Evolutionary conservation across 768 basidiomycete species (phyloP).

Genomic region (Crassisporium funariophilum): DNA sequence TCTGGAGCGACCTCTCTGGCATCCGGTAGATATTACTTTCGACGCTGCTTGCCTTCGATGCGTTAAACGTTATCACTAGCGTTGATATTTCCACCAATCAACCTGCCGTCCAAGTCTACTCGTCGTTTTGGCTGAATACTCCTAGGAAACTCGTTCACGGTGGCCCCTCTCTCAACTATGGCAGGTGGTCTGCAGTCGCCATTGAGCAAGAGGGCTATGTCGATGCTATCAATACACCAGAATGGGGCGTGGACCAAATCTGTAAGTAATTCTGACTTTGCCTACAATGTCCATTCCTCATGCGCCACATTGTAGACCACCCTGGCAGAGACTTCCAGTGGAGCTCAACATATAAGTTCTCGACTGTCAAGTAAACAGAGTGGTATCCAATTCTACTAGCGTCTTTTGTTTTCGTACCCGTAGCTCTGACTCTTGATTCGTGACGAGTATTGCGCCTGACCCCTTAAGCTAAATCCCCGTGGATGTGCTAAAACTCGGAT

Average conservation of each 20-base stretch:
- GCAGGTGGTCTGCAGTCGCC: slow-evolving; percentile 45
- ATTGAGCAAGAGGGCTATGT: slow-evolving; percentile 57
- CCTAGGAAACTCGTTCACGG: slow-evolving; percentile 52
- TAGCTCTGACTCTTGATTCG: no score
- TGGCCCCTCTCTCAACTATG: slow-evolving; percentile 44
- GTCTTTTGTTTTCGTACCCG: no score
- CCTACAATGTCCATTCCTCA: neutral
- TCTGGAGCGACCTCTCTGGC: slow-evolving; percentile 52
- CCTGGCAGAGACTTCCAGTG: slow-evolving; percentile 46
- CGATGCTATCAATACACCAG: slow-evolving; percentile 57
- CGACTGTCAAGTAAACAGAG: no score
- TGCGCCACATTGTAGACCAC: slow-evolving; percentile 43
- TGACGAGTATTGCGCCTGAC: no score
- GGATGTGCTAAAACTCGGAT: no score
- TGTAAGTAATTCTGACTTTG: slow-evolving; percentile 35
- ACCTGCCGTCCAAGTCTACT: slow-evolving; percentile 53
- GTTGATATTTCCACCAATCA: slow-evolving; percentile 53
- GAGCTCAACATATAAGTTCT: slow-evolving; percentile 52
- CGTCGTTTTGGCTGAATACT: slow-evolving; percentile 46
- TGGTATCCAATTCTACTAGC: no score
- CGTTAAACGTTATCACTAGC: slow-evolving; percentile 26
- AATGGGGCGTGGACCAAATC: slow-evolving; percentile 56
- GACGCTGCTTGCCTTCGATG: neutral
- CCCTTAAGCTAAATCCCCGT: no score
- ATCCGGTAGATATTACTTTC: slow-evolving; percentile 37